Base-by-base conservation (phyloP, 2,329 filamentous ascomycete genomes). In the Nigrospora osmanthi region DNA sequence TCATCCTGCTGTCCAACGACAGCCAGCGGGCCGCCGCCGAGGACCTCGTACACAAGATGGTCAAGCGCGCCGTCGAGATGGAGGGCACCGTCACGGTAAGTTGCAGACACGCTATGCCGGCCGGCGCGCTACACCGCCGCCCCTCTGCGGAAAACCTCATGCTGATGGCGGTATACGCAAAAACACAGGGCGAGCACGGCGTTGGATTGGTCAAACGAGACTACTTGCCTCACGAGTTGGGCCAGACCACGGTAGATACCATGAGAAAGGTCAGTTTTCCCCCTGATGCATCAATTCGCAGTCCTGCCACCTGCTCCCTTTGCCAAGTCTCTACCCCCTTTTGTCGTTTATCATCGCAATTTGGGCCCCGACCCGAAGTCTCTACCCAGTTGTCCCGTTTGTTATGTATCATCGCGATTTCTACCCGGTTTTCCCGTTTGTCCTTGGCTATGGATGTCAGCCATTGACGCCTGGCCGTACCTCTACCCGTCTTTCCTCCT, bases 181-280 rank as follows among this genome's bases (percentile, higher is more conserved):
- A 45, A 36, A 11, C 52, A 42, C 45, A 78, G 74, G 88, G 87
- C 44, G 87, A 94, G 65, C 87, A 94, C 62, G 87, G 87, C 36
- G 83, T 93, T 43, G 87, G 87, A 7, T 69, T 94, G 40, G 85
- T 91, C 46, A 94, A 94, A 76, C 73, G 87, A 53, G 87, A 93
- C 59, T 91, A 91, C 58, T 72, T 94, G 37, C 74, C 80, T 11
- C 84, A 90, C 58, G 87, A 94, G 66, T 70, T 93, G 35, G 86
- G 87, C 12, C 71, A 80, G 61, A 71, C 67, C 12, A 88, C 87
- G 0, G 86, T 94, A 10, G 85, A 90, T 66, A 73, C 84, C 17
- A 94, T 94, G 87, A 78, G 87, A 65, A 87, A 84, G 74, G 81
- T 85, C 65, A 55, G 71, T 63, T 35, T 23, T 34, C 17, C 19